Conservation (phyloP, 140 eudicot species). For the Erigeron philadelphicus region DNA sequence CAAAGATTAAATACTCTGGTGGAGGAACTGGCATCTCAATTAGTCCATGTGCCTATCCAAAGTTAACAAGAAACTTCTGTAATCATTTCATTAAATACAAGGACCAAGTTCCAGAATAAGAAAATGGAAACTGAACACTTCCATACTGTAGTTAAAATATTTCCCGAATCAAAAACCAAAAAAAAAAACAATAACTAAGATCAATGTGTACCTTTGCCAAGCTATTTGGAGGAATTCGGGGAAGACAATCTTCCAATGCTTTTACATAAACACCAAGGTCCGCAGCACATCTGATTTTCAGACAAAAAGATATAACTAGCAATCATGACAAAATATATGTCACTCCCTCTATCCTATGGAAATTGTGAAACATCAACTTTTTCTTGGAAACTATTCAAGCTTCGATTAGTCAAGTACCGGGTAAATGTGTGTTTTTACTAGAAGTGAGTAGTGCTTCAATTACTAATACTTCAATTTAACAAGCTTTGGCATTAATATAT, state of each 20-base stretch:
- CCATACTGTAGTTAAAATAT: background rate
- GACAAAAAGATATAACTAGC: background rate
- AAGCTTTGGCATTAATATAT: background rate
- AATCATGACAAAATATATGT: background rate
- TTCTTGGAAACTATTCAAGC: constrained; percentile 11
- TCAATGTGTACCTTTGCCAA: constrained; percentile 58
- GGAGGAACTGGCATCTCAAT: constrained; percentile 97
- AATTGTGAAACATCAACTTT: constrained; percentile 5
- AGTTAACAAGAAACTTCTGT: constrained; percentile 16
- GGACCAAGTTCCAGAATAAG: background rate
- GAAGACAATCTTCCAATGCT: constrained; percentile 63
- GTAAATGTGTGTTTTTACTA: background rate
- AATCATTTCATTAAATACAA: background rate
- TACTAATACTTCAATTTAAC: background rate
- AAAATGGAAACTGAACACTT: background rate
- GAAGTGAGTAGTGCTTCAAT: background rate
- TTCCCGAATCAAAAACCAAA: background rate
- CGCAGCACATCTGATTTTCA: constrained; percentile 46
- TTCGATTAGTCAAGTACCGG: too few species aligned
- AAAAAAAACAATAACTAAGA: background rate
- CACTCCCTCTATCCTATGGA: background rate
- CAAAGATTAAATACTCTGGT: constrained; percentile 75
- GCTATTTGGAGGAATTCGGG: constrained; percentile 80
- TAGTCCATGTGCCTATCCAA: constrained; percentile 62
- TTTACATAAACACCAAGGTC: constrained; percentile 72